Percentiles rank a stretch among this genome's conserved stretches.
Conservation (phyloP, 2,329 filamentous ascomycete species). For the Trichoderma sp. region DNA sequence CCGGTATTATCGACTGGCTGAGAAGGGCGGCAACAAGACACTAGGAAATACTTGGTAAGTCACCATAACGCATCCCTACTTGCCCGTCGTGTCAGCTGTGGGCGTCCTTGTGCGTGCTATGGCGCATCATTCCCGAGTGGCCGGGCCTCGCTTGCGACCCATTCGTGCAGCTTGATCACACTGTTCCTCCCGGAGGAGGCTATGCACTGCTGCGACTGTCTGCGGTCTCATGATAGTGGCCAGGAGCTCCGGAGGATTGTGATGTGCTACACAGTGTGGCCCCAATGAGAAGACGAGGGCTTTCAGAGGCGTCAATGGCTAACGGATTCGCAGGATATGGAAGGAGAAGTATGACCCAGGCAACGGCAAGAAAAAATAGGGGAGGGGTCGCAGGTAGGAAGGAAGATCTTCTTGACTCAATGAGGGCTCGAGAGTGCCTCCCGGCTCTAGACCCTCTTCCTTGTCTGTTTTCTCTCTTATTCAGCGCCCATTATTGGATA, state of each 20-base stretch:
- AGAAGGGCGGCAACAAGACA: conserved; percentile 83
- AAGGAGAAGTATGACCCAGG: conserved; percentile 83
- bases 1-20: conserved; percentile 87
- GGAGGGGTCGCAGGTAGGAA: not conserved
- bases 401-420: not conserved
- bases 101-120: not conserved
- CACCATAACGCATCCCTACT: conserved; percentile 17
- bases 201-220: not conserved
- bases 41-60: conserved; percentile 94
- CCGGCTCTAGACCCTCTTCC: not conserved
- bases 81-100: conserved; percentile 13
- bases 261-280: not conserved
- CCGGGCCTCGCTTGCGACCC: not conserved
- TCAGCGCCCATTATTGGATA: conserved; percentile 1
- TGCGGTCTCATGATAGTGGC: conserved; percentile 9
- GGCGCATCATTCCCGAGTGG: not conserved
- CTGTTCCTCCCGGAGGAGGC: not conserved
- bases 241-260: not conserved
- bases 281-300: not conserved
- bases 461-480: not conserved
- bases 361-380: conserved; percentile 39
- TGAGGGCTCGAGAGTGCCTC: not conserved
- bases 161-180: not conserved
- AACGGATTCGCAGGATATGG: conserved; percentile 70
- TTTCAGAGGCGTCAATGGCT: not conserved